Base-by-base conservation (phyloP, 805 yeast genomes). In the Yamadazyma sp. region DNA sequence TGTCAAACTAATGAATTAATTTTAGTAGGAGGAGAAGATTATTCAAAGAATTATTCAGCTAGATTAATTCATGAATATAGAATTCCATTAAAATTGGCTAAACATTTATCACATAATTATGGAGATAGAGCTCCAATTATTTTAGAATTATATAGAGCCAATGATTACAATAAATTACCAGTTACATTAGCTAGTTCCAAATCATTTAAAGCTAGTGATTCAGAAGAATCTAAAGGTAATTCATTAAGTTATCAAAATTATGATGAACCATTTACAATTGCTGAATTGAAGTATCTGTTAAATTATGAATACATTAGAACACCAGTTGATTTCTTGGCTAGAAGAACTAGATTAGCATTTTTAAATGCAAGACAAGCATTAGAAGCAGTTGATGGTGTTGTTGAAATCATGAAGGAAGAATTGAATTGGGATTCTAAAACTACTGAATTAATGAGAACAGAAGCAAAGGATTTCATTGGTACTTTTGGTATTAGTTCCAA, bases 261-360 rank as follows among this genome's bases (percentile, higher is more conserved):
- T 52, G 82, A 79, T 45, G 83, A 81, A 62, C 95, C 95, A 49
- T 89, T 87, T 66, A 86, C 94, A 37, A 76, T 88, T 52, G 97
- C 93, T 35, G 98, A 89, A 68, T 73, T 91, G 60, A 73, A 79
- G 54, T 91, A 88, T 65, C 81, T 87, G 9, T 70, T 87, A 49
- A 67, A 76, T 43, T 76, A 86, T 62, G 98, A 89, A 68, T 86
- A 87, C 60, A 78, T 86, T 27, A 76, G 94, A 65, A 84, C 89
- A 9, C 94, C 96, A 30, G 67, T 82, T 38, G 98, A 89, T 62
- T 87, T 89, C 71, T 70, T 89, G 47, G 86, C 95, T 38, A 83
- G 97, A 72, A 82, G 98, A 73, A 81, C 91, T 35, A 80, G 98
- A 64, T 78, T 86, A 57, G 95, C 96, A 3, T 91, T 88, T 69